Evolutionary conservation across 495 filamentous ascomycete species (phyloP), one percentile per base, ranked within the genome.

Genomic region (Mytilinidion resinicola): DNA sequence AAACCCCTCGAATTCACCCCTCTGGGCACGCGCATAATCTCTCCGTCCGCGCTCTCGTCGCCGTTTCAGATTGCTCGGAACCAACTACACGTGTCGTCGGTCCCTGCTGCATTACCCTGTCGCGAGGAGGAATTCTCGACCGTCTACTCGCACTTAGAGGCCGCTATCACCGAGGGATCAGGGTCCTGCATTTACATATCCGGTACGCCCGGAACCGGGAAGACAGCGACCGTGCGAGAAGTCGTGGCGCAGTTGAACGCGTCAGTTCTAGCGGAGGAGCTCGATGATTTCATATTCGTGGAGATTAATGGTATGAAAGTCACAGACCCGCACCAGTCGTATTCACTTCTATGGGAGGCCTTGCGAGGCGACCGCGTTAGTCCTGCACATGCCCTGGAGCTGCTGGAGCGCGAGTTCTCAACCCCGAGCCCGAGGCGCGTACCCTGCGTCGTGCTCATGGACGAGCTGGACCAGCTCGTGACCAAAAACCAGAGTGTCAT

Each of bases 231-330:
- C 0, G 92, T 99, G 9, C 87, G 95, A 55, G 95, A 97, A 73
- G 93, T 96, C 3, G 86, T 97, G 8, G 84, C 87, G 15, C 88
- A 90, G 70, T 80, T 99, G 9, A 91, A 96, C 59, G 81, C 80
- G 4, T 85, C 90, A 1, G 93, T 97, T 5, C 78, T 80, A 34
- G 82, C 84, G 10, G 95, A 99, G 69, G 91, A 97, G 73, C 82
- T 99, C 52, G 95, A 97, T 64, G 95, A 99, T 70, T 99, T 99
- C 70, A 95, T 96, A 62, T 99, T 97, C 62, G 91, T 97, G 61
- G 95, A 99, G 72, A 97, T 99, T 73, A 99, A 99, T 72, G 95
- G 95, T 51, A 97, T 99, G 95, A 97, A 96, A 77, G 88, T 97
- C 65, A 93, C 95, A 0, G 95, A 99, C 70, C 93, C 95, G 0